phyloP scores from a whole-genome alignment of 2,329 filamentous ascomycete genomes.

The Fusarium haematococcum region DNA sequence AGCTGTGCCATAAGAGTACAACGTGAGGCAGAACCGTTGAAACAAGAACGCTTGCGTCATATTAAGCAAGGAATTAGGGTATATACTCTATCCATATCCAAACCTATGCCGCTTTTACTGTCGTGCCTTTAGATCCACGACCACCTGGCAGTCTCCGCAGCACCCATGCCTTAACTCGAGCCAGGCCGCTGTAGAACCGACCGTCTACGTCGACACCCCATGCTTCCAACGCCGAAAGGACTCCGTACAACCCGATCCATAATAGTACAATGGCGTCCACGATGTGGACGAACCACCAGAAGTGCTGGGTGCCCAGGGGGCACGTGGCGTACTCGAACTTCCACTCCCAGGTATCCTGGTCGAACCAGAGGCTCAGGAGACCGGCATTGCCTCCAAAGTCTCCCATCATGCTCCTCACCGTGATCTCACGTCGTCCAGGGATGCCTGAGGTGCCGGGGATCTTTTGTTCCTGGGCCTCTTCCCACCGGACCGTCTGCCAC shows the following conservation, averaged over 20 bases:
- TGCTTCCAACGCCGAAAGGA: conserved; percentile 41
- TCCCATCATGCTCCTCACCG: conserved; percentile 98
- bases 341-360: conserved; percentile 79
- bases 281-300: conserved; percentile 94
- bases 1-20: background rate
- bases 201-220: conserved; percentile 52
- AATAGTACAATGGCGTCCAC: conserved; percentile 67
- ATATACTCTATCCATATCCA: conserved; percentile 34
- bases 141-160: conserved; percentile 1
- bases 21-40: conserved; percentile 4
- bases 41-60: conserved; percentile 33
- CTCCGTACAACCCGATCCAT: conserved; percentile 43
- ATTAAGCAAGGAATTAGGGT: conserved; percentile 15
- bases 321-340: conserved; percentile 84
- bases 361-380: conserved; percentile 90
- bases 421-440: conserved; percentile 85
- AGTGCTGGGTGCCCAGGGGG: conserved; percentile 84
- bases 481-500: conserved; percentile 65
- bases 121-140: conserved; percentile 27
- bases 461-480: conserved; percentile 54
- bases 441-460: conserved; percentile 57
- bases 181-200: conserved; percentile 34
- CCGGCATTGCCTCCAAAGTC: conserved; percentile 93
- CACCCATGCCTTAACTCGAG: conserved; percentile 26
- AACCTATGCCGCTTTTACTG: conserved; percentile 32